Evolutionary conservation across 2,329 filamentous ascomycete genomes (phyloP), one percentile per base, ranked within the genome.

Genomic region (Clathrospora elynae): DNA sequence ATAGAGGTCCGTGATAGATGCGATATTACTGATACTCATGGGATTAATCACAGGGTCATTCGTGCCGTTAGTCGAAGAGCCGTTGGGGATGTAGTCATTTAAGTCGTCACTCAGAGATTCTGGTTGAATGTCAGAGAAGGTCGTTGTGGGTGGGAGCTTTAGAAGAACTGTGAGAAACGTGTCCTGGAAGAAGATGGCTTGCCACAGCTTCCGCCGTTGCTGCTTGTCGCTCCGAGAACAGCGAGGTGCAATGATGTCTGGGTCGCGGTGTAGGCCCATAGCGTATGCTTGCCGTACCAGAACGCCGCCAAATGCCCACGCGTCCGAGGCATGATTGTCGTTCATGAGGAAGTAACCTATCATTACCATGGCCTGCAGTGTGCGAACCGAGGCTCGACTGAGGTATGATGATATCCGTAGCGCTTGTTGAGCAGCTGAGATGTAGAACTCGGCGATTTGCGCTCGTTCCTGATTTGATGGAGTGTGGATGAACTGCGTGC

Each of bases 301-400:
- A 17, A 92, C 85, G 5, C 88, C 88, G 0, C 85, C 86, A 74
- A 90, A 92, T 0, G 87, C 85, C 84, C 87, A 92, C 1, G 87
- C 88, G 63, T 92, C 88, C 0, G 85, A 88, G 3, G 87, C 87
- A 58, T 91, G 87, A 58, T 90, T 90, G 67, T 92, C 87, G 59
- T 92, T 92, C 73, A 91, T 90, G 23, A 92, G 75, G 57, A 92
- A 92, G 62, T 91, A 91, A 0, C 84, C 84, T 46, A 90, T 83
- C n/a, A 92, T 71, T 0, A 90, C 84, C 87, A 91, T 91, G 30
- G 88, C 83, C 67, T 90, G 86, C 20, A 91, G 82, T 1, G 86
- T 87, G 16, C 83, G 76, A 35, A 90, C 76, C 0, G 85, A 88
- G 2, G 87, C 85, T 30, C 82, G 83, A 66, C 87, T 90, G 3